Evolutionary conservation across 352 stramenopile genomes (phyloP), one percentile per base, ranked within the genome.

Genomic region (Thalassiosira oceanica): DNA sequence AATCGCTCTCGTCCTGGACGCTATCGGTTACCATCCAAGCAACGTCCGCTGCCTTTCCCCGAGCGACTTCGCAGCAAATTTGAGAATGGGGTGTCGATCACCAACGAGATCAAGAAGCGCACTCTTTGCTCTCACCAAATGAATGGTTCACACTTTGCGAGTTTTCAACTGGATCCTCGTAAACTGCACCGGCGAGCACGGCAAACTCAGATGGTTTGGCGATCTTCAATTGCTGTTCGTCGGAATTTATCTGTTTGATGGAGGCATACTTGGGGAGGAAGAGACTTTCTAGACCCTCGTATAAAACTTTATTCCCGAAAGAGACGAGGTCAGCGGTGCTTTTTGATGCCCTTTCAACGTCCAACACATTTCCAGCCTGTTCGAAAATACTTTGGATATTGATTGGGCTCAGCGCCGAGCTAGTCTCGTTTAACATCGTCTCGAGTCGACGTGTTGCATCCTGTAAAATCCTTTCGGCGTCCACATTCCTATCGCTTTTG

Each of bases 1-100:
- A 83, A 36, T 84, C 69, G 37, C 54, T 33, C 23, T 70, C 41
- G 48, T 72, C 65, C 63, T 67, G 58, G 39, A 86, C 43, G 10
- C 65, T 79, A 62, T 92, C 86, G 16, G 78, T 86, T 3, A 92
- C 69, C 62, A 89, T 74, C 86, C 86, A 92, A 37, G 44, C 65
- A 18, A 92, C 80, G 58, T 91, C 71, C 6, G 63, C 71, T 15
- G 78, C 84, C 20, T 75, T 84, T 15, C 83, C 86, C 60, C 76
- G 56, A 7, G 81, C 79, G 8, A 92, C 74, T 27, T 89, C 51
- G 13, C 67, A 61, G 45, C n/a, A n/a, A n/a, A n/a, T n/a, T n/a
- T n/a, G n/a, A n/a, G n/a, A n/a, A n/a, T n/a, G n/a, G n/a, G n/a
- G n/a, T n/a, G n/a, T n/a, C n/a, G n/a, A n/a, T n/a, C n/a, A n/a